Conservation (phyloP, 208 protist genomes). For the Vickermania ingenoplastis region DNA sequence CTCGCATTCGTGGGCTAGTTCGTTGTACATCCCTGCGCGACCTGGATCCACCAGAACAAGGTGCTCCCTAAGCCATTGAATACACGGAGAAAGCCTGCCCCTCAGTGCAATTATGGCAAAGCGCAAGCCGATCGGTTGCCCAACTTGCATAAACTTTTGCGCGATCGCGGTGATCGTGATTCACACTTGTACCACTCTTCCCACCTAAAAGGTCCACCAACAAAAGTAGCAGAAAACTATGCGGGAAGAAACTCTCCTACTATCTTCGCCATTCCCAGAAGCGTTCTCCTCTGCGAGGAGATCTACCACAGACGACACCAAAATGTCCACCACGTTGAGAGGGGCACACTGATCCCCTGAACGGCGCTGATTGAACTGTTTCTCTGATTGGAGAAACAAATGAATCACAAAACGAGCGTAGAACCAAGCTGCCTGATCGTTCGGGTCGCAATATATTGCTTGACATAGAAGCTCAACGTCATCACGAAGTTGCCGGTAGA, state of each 20-base stretch:
- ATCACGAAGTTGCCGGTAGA: conserved; percentile 23
- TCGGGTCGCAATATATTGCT: conserved; percentile 82
- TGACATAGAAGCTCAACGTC: conserved; percentile 49
- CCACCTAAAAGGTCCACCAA: not conserved
- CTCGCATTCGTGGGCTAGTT: too few species aligned
- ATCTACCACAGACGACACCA: conserved; percentile 32
- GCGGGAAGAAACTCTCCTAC: conserved; percentile 27
- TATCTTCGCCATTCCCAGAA: conserved; percentile 20
- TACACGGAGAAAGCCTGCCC: too few species aligned
- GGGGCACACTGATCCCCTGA: not conserved
- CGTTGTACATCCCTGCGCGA: not conserved
- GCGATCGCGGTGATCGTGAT: too few species aligned
- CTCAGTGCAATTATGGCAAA: too few species aligned
- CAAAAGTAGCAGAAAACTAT: conserved; percentile 32
- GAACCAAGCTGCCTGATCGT: conserved; percentile 83
- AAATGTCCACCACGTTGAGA: conserved; percentile 20
- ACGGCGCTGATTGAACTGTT: not conserved
- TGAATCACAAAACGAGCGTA: conserved; percentile 58
- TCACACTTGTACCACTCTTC: too few species aligned
- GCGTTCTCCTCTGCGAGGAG: conserved; percentile 38
- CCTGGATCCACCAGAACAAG: conserved; percentile 6
- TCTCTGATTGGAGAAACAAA: conserved; percentile 3
- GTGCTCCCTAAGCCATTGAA: conserved; percentile 15
- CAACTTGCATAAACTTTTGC: too few species aligned
- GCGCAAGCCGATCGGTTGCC: too few species aligned